Evolutionary conservation across 192 early-diverging fungal species (phyloP).

Genomic region (Coemansia sp.): DNA sequence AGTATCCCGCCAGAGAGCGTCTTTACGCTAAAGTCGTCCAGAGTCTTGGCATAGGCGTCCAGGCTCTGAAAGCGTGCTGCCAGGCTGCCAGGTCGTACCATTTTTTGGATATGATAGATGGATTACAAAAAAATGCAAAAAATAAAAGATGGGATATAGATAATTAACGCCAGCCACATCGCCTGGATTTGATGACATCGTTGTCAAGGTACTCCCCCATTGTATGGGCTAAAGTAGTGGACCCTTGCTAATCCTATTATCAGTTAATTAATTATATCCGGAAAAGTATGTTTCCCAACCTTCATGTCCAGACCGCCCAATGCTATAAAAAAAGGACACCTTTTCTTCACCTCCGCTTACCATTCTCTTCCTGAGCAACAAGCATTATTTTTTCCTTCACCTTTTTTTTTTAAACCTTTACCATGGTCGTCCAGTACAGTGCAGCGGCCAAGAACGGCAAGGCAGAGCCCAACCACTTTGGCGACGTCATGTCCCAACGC

Average conservation of each 20-base stretch:
- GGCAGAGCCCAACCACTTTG: constrained; percentile 53
- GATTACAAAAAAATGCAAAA: background rate
- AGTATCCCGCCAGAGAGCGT: constrained; percentile 85
- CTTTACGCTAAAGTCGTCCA: constrained; percentile 91
- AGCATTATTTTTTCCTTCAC: background rate
- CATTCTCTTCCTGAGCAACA: too few relatives aligned
- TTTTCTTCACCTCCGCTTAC: background rate
- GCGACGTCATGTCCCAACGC: constrained; percentile 56
- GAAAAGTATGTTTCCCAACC: background rate
- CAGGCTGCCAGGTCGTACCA: constrained; percentile 12
- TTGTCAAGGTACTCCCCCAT: too few relatives aligned
- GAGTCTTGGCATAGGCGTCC: constrained; percentile 95
- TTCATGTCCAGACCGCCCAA: background rate
- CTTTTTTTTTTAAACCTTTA: background rate
- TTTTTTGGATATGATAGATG: background rate
- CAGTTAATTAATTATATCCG: background rate
- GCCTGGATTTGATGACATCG: background rate
- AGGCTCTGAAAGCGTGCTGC: constrained; percentile 59
- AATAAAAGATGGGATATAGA: background rate
- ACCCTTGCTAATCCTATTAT: too few relatives aligned
- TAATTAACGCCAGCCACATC: background rate
- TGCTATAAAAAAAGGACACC: background rate
- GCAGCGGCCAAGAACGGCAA: constrained; percentile 25
- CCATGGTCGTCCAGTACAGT: constrained; percentile 53
- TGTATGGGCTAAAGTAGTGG: too few relatives aligned